Evolutionary conservation across 2,329 filamentous ascomycete species (phyloP), one percentile per base, ranked within the genome.

Genomic region (Madurella fahalii): DNA sequence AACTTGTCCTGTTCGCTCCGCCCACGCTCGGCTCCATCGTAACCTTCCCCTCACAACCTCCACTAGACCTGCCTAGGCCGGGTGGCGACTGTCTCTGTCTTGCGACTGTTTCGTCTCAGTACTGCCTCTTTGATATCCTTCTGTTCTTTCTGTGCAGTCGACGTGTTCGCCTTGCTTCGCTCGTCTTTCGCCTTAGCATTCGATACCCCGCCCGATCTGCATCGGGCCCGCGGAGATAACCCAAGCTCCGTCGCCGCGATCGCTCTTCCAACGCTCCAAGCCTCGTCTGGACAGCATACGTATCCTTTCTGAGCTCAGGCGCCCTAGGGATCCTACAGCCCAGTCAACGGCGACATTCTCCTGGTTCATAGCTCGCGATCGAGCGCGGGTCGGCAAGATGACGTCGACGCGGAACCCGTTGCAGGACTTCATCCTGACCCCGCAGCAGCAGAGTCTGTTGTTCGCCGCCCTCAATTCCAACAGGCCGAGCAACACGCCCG

Each of bases 401-500:
- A 72, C 80, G 58, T 79, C 77, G 63, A 75, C 77, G 53, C 72
- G 71, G 52, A 69, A 75, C 56, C 74, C 77, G 60, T 72, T 75
- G 58, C 71, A 73, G 59, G 80, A 81, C 67, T 85, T 89, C 69
- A 83, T 85, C 66, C 80, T 91, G 62, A 89, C 86, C 57, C 84
- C 85, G 59, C 83, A 88, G 66, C 87, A 93, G 71, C 87, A 92
- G 75, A 84, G 82, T 65, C 77, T 92, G 56, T 78, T 93, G 43
- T 84, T 89, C 59, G 85, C 86, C 56, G 87, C 89, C 44, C 82
- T 93, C 62, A 87, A 87, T 61, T 87, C 87, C 61, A 90, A 90
- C 67, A 81, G 73, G 59, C 71, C 74, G 13, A 63, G 68, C 57
- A 68, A 66, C 42, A 69, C 67, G 52, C 63, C 68, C 37, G 61